Percentiles rank a stretch among this genome's conserved stretches.
Conservation (phyloP, 2,329 filamentous ascomycete species). For the Lithohypha guttulata region DNA sequence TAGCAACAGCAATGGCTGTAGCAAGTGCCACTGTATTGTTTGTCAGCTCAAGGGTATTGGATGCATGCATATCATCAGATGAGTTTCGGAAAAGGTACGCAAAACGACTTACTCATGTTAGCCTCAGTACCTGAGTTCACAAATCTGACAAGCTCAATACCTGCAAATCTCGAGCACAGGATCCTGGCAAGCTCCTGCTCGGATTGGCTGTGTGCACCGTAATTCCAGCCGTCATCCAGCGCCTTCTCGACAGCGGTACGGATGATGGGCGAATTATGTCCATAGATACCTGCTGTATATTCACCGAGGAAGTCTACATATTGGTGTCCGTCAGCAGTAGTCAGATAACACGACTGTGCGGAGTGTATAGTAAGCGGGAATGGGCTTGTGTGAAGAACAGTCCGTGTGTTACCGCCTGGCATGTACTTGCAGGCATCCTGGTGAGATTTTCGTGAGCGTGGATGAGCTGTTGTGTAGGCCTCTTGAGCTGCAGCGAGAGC, state of each 20-base stretch:
- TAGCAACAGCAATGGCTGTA: conserved; percentile 30
- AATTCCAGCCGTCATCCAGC: conserved; percentile 42
- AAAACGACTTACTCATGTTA: too few relatives aligned
- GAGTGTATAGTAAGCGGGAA: conserved; percentile 27
- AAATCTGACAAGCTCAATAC: conserved; percentile 48
- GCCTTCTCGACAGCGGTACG: conserved; percentile 37
- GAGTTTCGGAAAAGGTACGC: too few relatives aligned
- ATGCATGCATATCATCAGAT: too few relatives aligned
- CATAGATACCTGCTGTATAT: conserved; percentile 55
- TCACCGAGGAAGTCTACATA: conserved; percentile 55
- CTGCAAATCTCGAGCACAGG: conserved; percentile 44
- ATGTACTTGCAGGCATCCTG: conserved; percentile 19
- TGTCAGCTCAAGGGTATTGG: too few relatives aligned
- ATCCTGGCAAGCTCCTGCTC: conserved; percentile 43
- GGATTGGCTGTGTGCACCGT: conserved; percentile 43
- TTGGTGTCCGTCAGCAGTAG: conserved; percentile 24
- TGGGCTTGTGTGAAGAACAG: conserved; percentile 24
- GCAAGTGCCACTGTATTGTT: conserved; percentile 50
- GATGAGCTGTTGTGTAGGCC: conserved; percentile 10
- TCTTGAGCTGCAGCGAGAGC: conserved; percentile 12
- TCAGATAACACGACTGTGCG: conserved; percentile 23
- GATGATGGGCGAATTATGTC: conserved; percentile 51
- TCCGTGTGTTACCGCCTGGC: conserved; percentile 27
- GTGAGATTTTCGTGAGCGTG: conserved; percentile 13
- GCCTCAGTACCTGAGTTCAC: conserved; percentile 58